Evolutionary conservation across 768 basidiomycete species (phyloP), one percentile per base, ranked within the genome.

Genomic region (Psilocybe cubensis): DNA sequence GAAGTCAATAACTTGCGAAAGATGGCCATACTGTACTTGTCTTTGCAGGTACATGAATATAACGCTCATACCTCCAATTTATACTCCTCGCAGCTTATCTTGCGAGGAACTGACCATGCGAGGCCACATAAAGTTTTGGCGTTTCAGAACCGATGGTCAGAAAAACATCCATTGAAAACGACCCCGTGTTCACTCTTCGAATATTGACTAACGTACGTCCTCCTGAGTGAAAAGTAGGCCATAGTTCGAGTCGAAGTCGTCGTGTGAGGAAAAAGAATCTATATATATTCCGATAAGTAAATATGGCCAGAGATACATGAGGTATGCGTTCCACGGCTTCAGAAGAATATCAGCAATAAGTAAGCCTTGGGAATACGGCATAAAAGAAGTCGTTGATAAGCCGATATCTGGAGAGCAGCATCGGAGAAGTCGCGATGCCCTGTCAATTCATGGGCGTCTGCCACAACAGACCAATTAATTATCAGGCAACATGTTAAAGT

Each of bases 1-100:
- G 58, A 59, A 7, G 54, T 44, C 21, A 66, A 53, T 29, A 70
- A 58, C 50, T 60, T 66, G 58, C 60, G 57, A 60, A 68, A 67
- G 5, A 58, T 56, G 27, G 59, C 54, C 66, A 68, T 64, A 43
- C 9, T 20, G 10, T 31, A 14, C 24, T 41, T 41, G 33, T 41
- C 17, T 23, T 29, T 24, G 41, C 2, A 11, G 9, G 10, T 9
- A 31, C 2, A 29, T 8, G 41, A 10, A n/a, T 45, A 4, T 17
- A 47, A 31, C 9, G 9, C 33, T n/a, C 35, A 38, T 14, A 11
- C 14, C 35, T 11, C 5, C 35, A 38, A 12, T 49, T 49, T 49
- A 49, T 49, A 49, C 27, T 29, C 35, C 35, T 38, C 35, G 35
- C 35, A 12, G 35, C 35, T 38, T 38, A 38, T 38, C 35, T 38